Percentiles rank a stretch among this genome's conserved stretches.
These are phyloP conservation scores for Mucor racemosus DNA, from an alignment of 371 early-diverging fungal genomes.

Conservation along the genomic window DNA sequence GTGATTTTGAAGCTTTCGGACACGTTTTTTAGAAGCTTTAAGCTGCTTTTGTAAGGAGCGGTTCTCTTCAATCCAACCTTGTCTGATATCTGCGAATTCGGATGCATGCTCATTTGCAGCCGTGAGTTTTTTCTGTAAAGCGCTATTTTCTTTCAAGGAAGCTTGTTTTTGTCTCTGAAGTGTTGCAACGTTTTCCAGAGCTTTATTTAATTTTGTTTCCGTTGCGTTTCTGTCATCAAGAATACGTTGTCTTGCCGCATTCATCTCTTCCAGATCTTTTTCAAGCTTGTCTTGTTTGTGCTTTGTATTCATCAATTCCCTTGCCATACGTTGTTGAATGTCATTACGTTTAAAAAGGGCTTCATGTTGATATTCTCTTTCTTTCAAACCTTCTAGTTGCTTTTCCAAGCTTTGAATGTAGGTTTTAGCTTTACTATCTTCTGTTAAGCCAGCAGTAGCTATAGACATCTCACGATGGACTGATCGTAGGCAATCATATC, in stretches of 20 bases:
- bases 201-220: not conserved
- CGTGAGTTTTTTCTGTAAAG: not conserved
- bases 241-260: not conserved
- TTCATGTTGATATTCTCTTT: not conserved
- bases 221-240: not conserved
- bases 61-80: too few relatives aligned
- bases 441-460: not conserved
- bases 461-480: not conserved
- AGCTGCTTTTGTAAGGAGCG: not conserved
- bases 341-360: not conserved
- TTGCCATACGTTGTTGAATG: not conserved
- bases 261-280: not conserved
- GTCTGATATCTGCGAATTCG: not conserved
- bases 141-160: not conserved
- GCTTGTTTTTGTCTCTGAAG: not conserved
- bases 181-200: not conserved
- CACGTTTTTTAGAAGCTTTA: not conserved
- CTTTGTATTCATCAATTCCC: not conserved
- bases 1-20: not conserved
- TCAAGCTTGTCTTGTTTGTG: not conserved
- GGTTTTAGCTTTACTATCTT: not conserved
- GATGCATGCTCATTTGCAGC: not conserved
- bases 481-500: not conserved
- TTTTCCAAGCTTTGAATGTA: not conserved
- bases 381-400: not conserved